These are phyloP conservation scores for Candida pseudofarinosa DNA, from an alignment of 805 yeast species.

Conservation along the genomic window DNA sequence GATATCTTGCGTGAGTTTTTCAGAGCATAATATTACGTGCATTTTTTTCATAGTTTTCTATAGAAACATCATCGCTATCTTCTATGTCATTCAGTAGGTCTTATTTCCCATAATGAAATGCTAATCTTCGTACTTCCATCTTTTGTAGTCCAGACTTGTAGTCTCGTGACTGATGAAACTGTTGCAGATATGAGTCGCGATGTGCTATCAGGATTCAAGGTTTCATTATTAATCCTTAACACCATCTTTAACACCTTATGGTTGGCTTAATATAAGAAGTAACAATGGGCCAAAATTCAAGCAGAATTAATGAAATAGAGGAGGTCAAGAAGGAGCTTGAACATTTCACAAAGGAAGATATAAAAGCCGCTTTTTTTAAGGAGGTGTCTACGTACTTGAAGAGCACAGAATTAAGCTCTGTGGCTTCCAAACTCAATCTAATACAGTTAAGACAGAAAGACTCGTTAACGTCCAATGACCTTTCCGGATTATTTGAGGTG, in stretches of 20 bases:
- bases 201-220: not conserved
- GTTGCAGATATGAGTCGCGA: not conserved
- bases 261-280: not conserved
- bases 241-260: not conserved
- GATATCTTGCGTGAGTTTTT: conserved; percentile 22
- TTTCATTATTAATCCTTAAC: not conserved
- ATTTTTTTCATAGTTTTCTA: not conserved
- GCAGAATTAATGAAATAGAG: conserved; percentile 3
- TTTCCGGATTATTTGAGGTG: conserved; percentile 7
- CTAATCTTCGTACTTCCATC: not conserved
- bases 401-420: conserved; percentile 16
- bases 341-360: conserved; percentile 17
- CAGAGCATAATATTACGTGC: not conserved
- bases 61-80: not conserved
- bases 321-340: conserved; percentile 5
- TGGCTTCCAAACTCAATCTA: conserved; percentile 13
- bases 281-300: conserved; percentile 18
- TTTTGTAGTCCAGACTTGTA: not conserved
- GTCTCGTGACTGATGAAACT: not conserved
- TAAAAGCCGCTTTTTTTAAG: conserved; percentile 16
- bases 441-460: conserved; percentile 12
- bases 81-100: not conserved
- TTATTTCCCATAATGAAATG: not conserved
- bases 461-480: conserved; percentile 15
- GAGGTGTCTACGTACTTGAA: conserved; percentile 13